phyloP scores from a whole-genome alignment of 768 basidiomycete genomes.

The Boletus pseudopeckii region DNA sequence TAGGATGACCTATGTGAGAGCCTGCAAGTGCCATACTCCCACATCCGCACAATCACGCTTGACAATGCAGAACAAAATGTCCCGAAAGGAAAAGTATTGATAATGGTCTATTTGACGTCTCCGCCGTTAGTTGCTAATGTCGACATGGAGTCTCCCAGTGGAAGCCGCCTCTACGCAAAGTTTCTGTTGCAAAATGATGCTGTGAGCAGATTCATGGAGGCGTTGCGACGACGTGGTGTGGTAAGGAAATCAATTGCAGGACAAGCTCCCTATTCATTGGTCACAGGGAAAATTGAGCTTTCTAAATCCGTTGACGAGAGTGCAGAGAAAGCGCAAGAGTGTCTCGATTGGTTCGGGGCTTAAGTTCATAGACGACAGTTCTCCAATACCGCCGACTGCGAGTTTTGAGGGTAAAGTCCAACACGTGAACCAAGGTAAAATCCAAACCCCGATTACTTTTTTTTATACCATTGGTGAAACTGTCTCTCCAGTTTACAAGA shows the following conservation, averaged over 20 bases:
- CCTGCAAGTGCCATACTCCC: slow-evolving; percentile 42
- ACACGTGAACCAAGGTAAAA: slow-evolving; percentile 28
- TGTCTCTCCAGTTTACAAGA: slow-evolving; percentile 26
- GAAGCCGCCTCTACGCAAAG: slow-evolving; percentile 27
- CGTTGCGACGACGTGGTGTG: slow-evolving; percentile 44
- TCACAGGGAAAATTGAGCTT: slow-evolving; percentile 31
- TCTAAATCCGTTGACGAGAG: slow-evolving; percentile 16
- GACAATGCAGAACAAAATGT: slow-evolving; percentile 21
- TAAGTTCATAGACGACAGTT: slow-evolving; percentile 20
- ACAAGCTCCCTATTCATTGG: not conserved
- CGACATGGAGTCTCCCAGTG: slow-evolving; percentile 19
- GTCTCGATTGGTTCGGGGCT: slow-evolving; percentile 29
- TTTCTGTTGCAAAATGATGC: slow-evolving; percentile 38
- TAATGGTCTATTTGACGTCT: slow-evolving; percentile 33
- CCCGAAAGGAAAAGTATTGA: slow-evolving; percentile 16
- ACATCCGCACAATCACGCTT: slow-evolving; percentile 26
- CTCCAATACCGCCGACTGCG: slow-evolving; percentile 19
- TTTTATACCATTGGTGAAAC: not conserved
- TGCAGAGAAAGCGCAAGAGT: slow-evolving; percentile 14
- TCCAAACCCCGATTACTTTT: not conserved
- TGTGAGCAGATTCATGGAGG: slow-evolving; percentile 38
- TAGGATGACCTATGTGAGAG: slow-evolving; percentile 53
- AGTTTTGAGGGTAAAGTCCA: slow-evolving; percentile 34
- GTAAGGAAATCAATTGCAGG: slow-evolving; percentile 31
- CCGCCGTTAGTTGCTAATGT: slow-evolving; percentile 39